phyloP scores from a whole-genome alignment of 768 basidiomycete genomes.

The Amanita thiersii region DNA sequence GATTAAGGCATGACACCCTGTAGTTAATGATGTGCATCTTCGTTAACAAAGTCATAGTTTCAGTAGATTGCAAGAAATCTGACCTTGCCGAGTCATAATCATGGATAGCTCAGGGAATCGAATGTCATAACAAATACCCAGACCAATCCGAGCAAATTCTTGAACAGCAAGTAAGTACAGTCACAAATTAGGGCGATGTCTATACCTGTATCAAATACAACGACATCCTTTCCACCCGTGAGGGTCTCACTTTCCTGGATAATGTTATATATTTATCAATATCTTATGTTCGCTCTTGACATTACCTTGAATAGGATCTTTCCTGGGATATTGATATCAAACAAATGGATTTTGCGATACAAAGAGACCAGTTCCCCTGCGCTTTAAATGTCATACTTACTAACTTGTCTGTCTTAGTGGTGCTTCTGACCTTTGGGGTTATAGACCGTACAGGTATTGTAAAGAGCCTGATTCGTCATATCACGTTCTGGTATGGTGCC shows the following conservation, averaged over 20 bases:
- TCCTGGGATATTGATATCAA: constrained; percentile 95
- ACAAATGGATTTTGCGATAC: constrained; percentile 93
- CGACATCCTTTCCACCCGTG: constrained; percentile 65
- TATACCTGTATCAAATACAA: constrained; percentile 83
- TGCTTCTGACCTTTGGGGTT: constrained; percentile 59
- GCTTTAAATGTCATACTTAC: constrained; percentile 7
- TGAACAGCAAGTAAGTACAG: constrained; percentile 2
- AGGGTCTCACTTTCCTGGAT: constrained; percentile 81
- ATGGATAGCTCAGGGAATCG: constrained; percentile 92
- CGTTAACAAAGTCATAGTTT: not conserved
- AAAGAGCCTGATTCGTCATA: constrained; percentile 52
- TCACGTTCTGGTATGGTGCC: constrained; percentile 92
- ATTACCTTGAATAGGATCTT: constrained; percentile 82
- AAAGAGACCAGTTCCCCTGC: constrained; percentile 77
- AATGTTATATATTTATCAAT: constrained; percentile 1
- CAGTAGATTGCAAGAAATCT: constrained; percentile 11
- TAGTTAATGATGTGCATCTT: not conserved
- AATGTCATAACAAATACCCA: constrained; percentile 96
- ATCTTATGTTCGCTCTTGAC: not conserved
- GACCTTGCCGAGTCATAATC: constrained; percentile 82
- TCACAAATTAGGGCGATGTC: not conserved
- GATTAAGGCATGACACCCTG: constrained; percentile 81
- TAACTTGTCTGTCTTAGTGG: not conserved
- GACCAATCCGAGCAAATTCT: constrained; percentile 97
- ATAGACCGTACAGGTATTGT: constrained; percentile 92